Evolutionary conservation across 306 rosid species (phyloP), one percentile per base, ranked within the genome.

Genomic region (Prunus campanulata): DNA sequence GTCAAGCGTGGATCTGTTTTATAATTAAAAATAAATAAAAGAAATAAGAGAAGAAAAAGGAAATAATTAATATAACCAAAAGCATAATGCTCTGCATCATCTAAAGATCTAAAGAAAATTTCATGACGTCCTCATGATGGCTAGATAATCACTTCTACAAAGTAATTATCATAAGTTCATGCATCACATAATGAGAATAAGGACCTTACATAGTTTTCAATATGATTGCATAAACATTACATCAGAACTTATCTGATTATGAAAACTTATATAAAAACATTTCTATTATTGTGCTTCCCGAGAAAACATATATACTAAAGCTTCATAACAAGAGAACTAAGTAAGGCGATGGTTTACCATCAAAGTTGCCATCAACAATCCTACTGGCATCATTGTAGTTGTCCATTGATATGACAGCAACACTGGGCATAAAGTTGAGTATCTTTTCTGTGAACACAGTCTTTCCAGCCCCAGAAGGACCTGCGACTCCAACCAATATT

Each of bases 401-500:
- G 77, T 96, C 99, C 98, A 96, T 92, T 60, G 98, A 96, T 77
- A 96, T 96, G 83, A 96, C 96, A n/a, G 93, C 97, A 87, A 96
- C 85, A 49, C 93, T 88, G 27, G 99, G 99, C 97, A 92, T 89
- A 85, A 96, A 96, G 64, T 77, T 89, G 68, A 92, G 88, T 84
- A 96, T 92, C 86, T 96, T 96, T 68, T 96, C 98, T 3, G 98
- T 96, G 77, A 96, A 92, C 19, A 92, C 81, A 54, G 99, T 91
- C 85, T 96, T 96, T 67, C 99, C 99, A 18, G 99, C 99, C 72
- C 99, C 99, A 11, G 99, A 96, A 82, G 99, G 99, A 75, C 99
- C 99, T 0, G 99, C 99, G 80, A 96, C 81, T 30, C 99, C 99
- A 52, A 96, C 97, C 88, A 96, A 75, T 83, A 88, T 82, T 70